Evolutionary conservation across 2,329 filamentous ascomycete genomes (phyloP), one percentile per base, ranked within the genome.

Genomic region (Trichoderma hamatum): DNA sequence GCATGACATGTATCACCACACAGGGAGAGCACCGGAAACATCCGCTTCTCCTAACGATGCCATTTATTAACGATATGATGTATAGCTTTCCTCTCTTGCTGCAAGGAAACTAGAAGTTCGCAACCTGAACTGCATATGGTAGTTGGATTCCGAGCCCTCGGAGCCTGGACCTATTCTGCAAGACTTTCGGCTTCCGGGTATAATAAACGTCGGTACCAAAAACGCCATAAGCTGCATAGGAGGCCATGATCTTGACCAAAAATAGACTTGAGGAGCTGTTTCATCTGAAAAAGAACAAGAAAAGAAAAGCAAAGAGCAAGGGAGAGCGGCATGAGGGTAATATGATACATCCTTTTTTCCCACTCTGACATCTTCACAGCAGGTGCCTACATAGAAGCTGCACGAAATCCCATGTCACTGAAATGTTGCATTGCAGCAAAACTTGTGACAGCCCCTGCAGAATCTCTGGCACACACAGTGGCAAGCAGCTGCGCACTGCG

Each of bases 291-390:
- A 54, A 21, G n/a, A 14, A 26, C 49, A n/a, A 13, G 16, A 43
- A n/a, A 43, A 3, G 16, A 43, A n/a, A 19, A 9, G 16, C 19
- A 43, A 19, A n/a, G 36, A 3, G 36, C 19, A 9, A 16, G 19
- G 19, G 30, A 36, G 55, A 43, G 30, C 30, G 30, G 30, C 30
- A 30, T 16, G 34, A 32, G 55, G 39, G 55, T 55, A 36, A 63
- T 49, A 62, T 68, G 66, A 68, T 24, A 63, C n/a, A 59, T 62
- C 58, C 34, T 4, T 59, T 56, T 56, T 28, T 36, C n/a, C n/a
- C n/a, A n/a, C n/a, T n/a, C n/a, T 39, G 21, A 21, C 49, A 56
- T 63, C 58, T 51, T 36, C 26, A 55, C 49, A 51, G 32, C 32
- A 28, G 13, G 66, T 36, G 54, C 36, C 36, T 16, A 13, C 34